A percentile compares a stretch with the other conserved stretches of the same genome.
These are phyloP conservation scores for Suillus ampliporus DNA, from an alignment of 768 basidiomycete species.

Conservation along the genomic window DNA sequence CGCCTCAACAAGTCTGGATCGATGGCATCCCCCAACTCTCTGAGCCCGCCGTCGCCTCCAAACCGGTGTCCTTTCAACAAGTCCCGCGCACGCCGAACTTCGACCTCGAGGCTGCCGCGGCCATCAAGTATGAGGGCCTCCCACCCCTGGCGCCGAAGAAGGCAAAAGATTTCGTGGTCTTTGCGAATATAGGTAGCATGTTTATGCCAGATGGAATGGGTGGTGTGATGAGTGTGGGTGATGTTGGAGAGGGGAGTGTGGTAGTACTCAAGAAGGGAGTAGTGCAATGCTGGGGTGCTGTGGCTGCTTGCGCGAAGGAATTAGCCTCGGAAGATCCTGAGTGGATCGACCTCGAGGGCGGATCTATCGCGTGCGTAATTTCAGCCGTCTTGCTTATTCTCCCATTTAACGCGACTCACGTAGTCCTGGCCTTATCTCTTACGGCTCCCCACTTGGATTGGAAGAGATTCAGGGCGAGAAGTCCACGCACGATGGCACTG, in stretches of 20 bases:
- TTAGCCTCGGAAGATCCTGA: conserved; percentile 33
- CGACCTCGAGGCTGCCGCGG: conserved; percentile 62
- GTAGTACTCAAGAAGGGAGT: conserved; percentile 60
- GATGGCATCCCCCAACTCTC: conserved; percentile 80
- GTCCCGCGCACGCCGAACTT: conserved; percentile 64
- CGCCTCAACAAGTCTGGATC: conserved; percentile 82
- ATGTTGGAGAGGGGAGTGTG: conserved; percentile 39
- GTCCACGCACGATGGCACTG: conserved; percentile 62
- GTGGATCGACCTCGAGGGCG: conserved; percentile 66
- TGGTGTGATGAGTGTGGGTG: conserved; percentile 31
- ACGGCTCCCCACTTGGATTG: conserved; percentile 52
- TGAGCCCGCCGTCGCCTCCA: conserved; percentile 51
- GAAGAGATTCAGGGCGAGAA: conserved; percentile 59
- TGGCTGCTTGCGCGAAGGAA: conserved; percentile 29
- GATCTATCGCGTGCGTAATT: conserved; percentile 54
- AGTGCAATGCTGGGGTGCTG: conserved; percentile 56
- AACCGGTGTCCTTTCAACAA: conserved; percentile 58
- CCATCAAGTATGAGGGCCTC: conserved; percentile 69
- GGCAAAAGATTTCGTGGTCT: conserved; percentile 50
- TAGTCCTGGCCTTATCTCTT: conserved; percentile 53
- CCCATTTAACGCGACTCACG: conserved; percentile 16
- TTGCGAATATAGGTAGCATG: conserved; percentile 66
- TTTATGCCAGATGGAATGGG: conserved; percentile 42
- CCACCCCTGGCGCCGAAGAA: conserved; percentile 62
- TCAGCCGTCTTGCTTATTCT: conserved; percentile 22